A percentile compares a stretch with the other conserved stretches of the same genome.
These are phyloP conservation scores for Talaromyces sp. DNA, from an alignment of 2,329 filamentous ascomycete genomes.

Conservation along the genomic window DNA sequence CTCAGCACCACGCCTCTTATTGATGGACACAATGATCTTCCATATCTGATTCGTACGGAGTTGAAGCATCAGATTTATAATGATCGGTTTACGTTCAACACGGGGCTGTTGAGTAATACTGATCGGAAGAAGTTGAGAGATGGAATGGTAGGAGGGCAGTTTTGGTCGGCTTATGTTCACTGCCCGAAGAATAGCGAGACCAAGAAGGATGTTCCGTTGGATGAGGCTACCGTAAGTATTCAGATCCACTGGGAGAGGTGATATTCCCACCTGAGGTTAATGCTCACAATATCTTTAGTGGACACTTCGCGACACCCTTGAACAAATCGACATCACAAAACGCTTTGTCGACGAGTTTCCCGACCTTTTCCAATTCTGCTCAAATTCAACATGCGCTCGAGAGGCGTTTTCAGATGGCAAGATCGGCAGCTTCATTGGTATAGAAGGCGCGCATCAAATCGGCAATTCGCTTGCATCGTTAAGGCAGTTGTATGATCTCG, in stretches of 20 bases:
- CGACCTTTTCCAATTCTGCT: conserved; percentile 22
- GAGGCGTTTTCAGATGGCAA: conserved; percentile 21
- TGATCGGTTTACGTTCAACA: conserved; percentile 18
- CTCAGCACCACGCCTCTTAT: conserved; percentile 25
- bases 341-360: conserved; percentile 21
- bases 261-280: too few relatives aligned
- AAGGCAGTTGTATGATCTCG: conserved; percentile 20
- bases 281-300: background rate
- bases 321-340: conserved; percentile 25
- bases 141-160: conserved; percentile 29
- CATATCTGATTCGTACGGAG: conserved; percentile 24
- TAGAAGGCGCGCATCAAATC: conserved; percentile 28
- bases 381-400: conserved; percentile 20
- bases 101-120: conserved; percentile 24
- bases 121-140: conserved; percentile 25
- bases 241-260: background rate
- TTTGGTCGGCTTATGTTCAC: conserved; percentile 29
- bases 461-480: conserved; percentile 24
- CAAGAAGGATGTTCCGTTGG: conserved; percentile 13
- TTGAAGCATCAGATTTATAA: conserved; percentile 26
- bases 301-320: conserved; percentile 24
- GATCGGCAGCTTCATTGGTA: conserved; percentile 25
- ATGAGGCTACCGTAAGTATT: conserved; percentile 19
- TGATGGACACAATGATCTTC: conserved; percentile 31
- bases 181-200: conserved; percentile 19